Evolutionary conservation across 305 asterid genomes (phyloP), one percentile per base, ranked within the genome.

Genomic region (Caryopteris hybrid): DNA sequence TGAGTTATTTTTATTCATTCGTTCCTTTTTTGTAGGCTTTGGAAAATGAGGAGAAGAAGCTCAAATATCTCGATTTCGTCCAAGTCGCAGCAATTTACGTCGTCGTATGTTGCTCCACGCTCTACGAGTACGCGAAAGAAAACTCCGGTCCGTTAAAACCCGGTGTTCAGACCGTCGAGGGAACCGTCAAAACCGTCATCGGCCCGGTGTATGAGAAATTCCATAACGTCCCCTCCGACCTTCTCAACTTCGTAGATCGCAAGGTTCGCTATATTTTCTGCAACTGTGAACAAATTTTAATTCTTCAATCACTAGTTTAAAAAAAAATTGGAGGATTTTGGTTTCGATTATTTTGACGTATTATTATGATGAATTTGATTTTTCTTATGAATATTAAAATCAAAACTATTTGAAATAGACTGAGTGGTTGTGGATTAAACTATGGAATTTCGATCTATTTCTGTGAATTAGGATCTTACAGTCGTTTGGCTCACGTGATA

Each of bases 101-200:
- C 65, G 56, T 84, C 57, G 81, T 85, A 4, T 87, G 92, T 77
- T 72, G 82, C 75, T 72, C 90, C 20, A 74, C 81, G 17, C 54
- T 89, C 14, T 91, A 89, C 29, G 89, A 78, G 27, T 89, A 83
- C 20, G 96, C 94, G 5, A 89, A 91, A 61, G 86, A 75, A 13
- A 91, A 91, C 66, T 80, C 95, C 13, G 98, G 98, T 9, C 95
- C 96, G 51, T 21, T 91, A 48, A 77, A 81, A 50, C 83, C 93
- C 46, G 96, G 96, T 2, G 92, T 91, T n/a, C 75, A 84, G 74
- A 74, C 92, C 67, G 95, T 91, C n/a, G 96, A 91, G 68, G 81
- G 81, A 38, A 76, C 90, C 48, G 97, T 89, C 23, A 79, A 66
- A 75, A 55, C 95, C 64, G 85, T 85, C 25, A 68, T 81, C 64